phyloP scores from a whole-genome alignment of 2,329 filamentous ascomycete species.

The Penicillium carneum region DNA sequence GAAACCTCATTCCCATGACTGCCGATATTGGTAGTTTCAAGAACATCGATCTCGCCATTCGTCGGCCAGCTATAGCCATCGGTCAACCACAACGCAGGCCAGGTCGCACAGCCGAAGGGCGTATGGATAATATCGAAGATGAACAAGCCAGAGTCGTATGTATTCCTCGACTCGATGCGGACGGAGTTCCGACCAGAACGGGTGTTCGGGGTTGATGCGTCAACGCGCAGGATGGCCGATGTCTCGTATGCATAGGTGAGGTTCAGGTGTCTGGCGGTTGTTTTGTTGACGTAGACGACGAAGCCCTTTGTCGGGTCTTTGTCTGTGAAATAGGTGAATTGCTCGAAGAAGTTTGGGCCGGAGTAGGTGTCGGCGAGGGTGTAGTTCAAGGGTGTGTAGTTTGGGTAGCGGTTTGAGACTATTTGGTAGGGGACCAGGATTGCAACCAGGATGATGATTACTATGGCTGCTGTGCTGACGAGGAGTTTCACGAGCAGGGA shows the following conservation, averaged over 20 bases:
- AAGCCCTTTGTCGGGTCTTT: constrained; percentile 56
- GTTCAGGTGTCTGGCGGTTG: constrained; percentile 55
- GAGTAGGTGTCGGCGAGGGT: constrained; percentile 52
- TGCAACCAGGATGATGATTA: constrained; percentile 59
- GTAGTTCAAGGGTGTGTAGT: constrained; percentile 54
- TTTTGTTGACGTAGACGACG: constrained; percentile 53
- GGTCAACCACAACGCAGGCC: constrained; percentile 71
- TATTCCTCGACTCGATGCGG: constrained; percentile 66
- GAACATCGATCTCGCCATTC: constrained; percentile 70
- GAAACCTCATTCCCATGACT: constrained; percentile 65
- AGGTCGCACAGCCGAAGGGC: constrained; percentile 69
- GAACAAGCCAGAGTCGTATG: constrained; percentile 70
- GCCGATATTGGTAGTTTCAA: constrained; percentile 66
- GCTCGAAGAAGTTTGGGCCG: constrained; percentile 54
- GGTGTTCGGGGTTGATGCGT: constrained; percentile 66
- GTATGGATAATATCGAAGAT: constrained; percentile 71
- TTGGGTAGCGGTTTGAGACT: constrained; percentile 52
- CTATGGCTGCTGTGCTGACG: constrained; percentile 46
- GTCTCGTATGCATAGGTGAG: constrained; percentile 65
- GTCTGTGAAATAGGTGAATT: constrained; percentile 56
- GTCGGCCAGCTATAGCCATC: constrained; percentile 68
- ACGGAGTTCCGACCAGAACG: constrained; percentile 69
- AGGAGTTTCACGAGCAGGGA: constrained; percentile 61
- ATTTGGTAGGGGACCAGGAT: constrained; percentile 56
- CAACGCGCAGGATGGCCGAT: constrained; percentile 66